Percentiles rank a stretch among this genome's conserved stretches.
These are phyloP conservation scores for Oldenlandia corymbosa DNA, from an alignment of 257 asterid genomes.

Conservation along the genomic window DNA sequence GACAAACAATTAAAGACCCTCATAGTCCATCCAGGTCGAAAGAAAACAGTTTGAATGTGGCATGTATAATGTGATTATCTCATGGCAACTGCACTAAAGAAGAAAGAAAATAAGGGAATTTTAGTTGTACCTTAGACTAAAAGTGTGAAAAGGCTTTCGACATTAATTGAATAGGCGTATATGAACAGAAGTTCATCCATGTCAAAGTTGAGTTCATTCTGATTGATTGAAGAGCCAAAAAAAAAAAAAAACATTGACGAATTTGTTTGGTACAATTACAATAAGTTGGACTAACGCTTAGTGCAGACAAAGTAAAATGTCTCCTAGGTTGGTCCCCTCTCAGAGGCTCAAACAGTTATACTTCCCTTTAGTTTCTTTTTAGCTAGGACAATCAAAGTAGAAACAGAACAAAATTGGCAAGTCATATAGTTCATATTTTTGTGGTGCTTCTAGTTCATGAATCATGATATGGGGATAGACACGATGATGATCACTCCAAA, in stretches of 20 bases:
- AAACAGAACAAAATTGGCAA: conserved; percentile 5
- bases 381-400: not conserved
- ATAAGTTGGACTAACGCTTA: conserved; percentile 25
- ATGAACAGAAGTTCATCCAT: not conserved
- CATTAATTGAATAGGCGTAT: no score
- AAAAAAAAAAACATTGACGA: conserved; percentile 8
- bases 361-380: conserved; percentile 16
- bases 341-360: no score
- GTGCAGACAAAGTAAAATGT: conserved; percentile 53
- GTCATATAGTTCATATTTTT: no score
- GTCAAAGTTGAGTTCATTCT: conserved; percentile 2
- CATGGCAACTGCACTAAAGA: no score
- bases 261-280: conserved; percentile 23
- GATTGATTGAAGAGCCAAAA: no score
- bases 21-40: no score
- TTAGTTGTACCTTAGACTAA: no score
- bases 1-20: no score
- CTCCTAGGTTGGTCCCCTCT: conserved; percentile 54
- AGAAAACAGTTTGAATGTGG: no score
- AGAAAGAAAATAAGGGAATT: no score
- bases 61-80: no score
- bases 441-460: conserved; percentile 34
- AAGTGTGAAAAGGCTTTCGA: no score
- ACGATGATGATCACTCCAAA: not conserved
- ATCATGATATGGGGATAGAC: conserved; percentile 19